These are phyloP conservation scores for Flaveria robusta DNA, from an alignment of 129 eudicot genomes.

Conservation along the genomic window DNA sequence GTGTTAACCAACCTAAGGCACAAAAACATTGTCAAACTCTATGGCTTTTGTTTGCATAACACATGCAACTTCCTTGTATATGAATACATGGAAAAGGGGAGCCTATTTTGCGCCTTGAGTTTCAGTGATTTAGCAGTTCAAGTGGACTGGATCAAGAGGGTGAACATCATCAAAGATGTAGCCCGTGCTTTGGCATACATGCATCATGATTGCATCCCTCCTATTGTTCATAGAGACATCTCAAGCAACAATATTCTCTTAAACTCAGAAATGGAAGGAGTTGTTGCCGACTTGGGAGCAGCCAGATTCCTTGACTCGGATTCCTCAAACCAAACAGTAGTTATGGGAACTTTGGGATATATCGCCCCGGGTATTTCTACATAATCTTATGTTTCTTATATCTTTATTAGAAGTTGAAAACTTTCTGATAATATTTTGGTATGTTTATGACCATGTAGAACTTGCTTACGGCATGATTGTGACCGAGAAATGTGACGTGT, in stretches of 20 bases:
- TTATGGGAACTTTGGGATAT: slow-evolving; percentile 44
- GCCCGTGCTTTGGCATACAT: slow-evolving; percentile 44
- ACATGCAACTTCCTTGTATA: slow-evolving; percentile 40
- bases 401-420: background rate
- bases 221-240: slow-evolving; percentile 46
- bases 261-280: slow-evolving; percentile 33
- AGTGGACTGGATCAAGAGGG: slow-evolving; percentile 41
- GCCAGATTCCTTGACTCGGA: slow-evolving; percentile 38
- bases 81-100: slow-evolving; percentile 47
- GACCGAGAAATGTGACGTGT: slow-evolving; percentile 27
- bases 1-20: slow-evolving; percentile 34
- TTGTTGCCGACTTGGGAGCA: slow-evolving; percentile 45
- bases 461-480: slow-evolving; percentile 26
- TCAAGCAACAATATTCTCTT: slow-evolving; percentile 46
- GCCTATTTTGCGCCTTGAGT: slow-evolving; percentile 33
- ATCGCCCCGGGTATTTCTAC: slow-evolving; percentile 42
- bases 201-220: slow-evolving; percentile 45
- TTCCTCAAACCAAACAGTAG: slow-evolving; percentile 31
- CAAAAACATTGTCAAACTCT: slow-evolving; percentile 35
- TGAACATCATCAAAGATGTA: slow-evolving; percentile 40
- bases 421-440: slow-evolving; percentile 6
- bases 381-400: background rate
- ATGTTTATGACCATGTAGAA: slow-evolving; percentile 21
- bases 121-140: slow-evolving; percentile 13
- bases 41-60: slow-evolving; percentile 41